Base-by-base conservation (phyloP, 345 rosid species). In the Salix purpurea region DNA sequence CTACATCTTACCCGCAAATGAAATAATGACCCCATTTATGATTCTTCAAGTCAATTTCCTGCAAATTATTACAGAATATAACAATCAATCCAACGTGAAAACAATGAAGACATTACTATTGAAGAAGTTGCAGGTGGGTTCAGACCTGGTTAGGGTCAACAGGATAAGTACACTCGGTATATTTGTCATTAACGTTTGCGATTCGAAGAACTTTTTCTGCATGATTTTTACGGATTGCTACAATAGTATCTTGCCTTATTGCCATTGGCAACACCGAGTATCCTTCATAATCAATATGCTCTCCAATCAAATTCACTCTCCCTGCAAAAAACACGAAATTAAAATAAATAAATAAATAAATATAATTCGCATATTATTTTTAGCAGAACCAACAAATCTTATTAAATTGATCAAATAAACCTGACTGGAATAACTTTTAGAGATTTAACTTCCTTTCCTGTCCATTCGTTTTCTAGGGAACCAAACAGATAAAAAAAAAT, bases 241-340 rank as follows among this genome's bases (percentile, higher is more conserved):
- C 79, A 32, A 96, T 92, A 0, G 97, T 96, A 62, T 96, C 99
- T 78, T 92, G 98, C 76, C 97, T 89, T 46, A 96, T 92, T n/a
- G 99, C 99, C 99, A 93, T 96, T 2, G 99, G 99, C 70, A 96
- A 70, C 86, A 94, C 99, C 0, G 99, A 96, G 81, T 96, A 96
- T 18, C 99, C 99, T 79, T 96, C 99, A 79, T 96, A 96, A 67
- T 96, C 99, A 72, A 96, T 91, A 79, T 96, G 99, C 72, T 94
- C 99, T 74, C 99, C 99, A 2, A 96, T 96, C 92, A 96, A 83
- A 85, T 93, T 96, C 84, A 96, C 98, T 87, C 99, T 88, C 77
- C 99, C 99, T 96, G 80, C 65, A 81, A 26, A 26, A 61, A 21
- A 30, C 16, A 13, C 36, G 36, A 8, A 30, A 68, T 46, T 30